Evolutionary conservation across 2,329 filamentous ascomycete genomes (phyloP), one percentile per base, ranked within the genome.

Genomic region (Aspergillus alliaceus): DNA sequence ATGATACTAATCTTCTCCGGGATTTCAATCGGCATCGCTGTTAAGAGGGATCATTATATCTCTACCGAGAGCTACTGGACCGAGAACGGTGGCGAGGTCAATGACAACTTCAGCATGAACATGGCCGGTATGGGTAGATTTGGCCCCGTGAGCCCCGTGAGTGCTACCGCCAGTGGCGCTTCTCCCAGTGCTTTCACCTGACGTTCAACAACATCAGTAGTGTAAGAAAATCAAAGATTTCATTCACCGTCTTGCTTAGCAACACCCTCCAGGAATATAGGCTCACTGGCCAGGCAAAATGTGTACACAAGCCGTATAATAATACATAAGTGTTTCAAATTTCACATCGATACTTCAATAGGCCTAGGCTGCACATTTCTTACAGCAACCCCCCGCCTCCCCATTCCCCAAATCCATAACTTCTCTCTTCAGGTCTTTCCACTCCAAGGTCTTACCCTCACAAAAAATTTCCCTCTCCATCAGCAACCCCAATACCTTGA

Each of bases 381-480:
- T 7, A 54, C 52, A 8, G 62, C 51, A 47, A n/a, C 60, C 49
- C n/a, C 51, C 20, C 18, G 60, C 59, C 56, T 63, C 44, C 22
- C 35, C 8, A 56, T 67, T 68, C 2, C 63, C 63, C 61, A 63
- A 69, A 24, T 60, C 56, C 46, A 61, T 60, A 2, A 61, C 51
- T 42, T 67, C 64, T 46, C 52, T 53, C 58, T 68, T 59, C 42
- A 68, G 44, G 20, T 24, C 46, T 20, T 27, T 35, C 32, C 65
- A 12, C 22, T 65, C 55, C 24, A 55, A 22, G 3, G 46, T 34
- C 20, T 60, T n/a, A 11, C 44, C 39, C 11, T 14, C 11, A 8
- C 39, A 31, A 22, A 22, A 22, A n/a, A 18, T 40, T 4, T 6
- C 37, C 6, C 51, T 29, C 32, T 51, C 27, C 14, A 58, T 58